Base-by-base conservation (phyloP, 768 basidiomycete genomes). In the Lactarius deliciosus region DNA sequence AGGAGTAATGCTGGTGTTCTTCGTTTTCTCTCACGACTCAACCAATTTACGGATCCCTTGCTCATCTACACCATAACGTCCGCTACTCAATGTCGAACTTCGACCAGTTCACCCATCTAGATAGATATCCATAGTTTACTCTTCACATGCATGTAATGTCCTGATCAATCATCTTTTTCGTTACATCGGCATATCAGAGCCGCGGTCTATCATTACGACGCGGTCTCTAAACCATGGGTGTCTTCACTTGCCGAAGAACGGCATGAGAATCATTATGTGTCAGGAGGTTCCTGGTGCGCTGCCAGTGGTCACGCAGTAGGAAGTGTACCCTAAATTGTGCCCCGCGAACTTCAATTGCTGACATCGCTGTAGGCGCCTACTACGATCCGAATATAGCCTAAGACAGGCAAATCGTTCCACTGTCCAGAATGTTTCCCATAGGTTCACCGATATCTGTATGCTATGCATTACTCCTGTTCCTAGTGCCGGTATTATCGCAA, bases 61-160 rank as follows among this genome's bases (percentile, higher is more conserved):
- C 50, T 58, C 16, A 22, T 65, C n/a, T 22, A 25, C 53, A 36
- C 30, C 32, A 36, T 30, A 20, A 61, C 55, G 6, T 45, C 56
- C 34, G 47, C 54, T 32, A 58, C 47, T 64, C 57, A 32, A 43
- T 18, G 32, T 47, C n/a, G n/a, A 25, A 50, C 22, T 11, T 50
- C 56, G 41, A 56, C 54, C 60, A 60, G 41, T 30, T 45, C 16
- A 57, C 30, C 25, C 41, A 58, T 58, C 38, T 59, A 64, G 34
- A 55, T 58, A 62, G 45, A 66, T 57, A 50, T 62, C 57, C 36
- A 20, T 61, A 41, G 57, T 66, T 40, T 61, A 53, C 50, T 25
- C 13, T 53, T 53, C 50, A 13, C 50, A 28, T 53, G 30, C 65
- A 57, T 57, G 54, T 65, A 66, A 65, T 61, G 9, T 47, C 50